A percentile compares a stretch with the other conserved stretches of the same genome.
phyloP scores from a whole-genome alignment of 768 basidiomycete species.

The Crassisporium funariophilum region DNA sequence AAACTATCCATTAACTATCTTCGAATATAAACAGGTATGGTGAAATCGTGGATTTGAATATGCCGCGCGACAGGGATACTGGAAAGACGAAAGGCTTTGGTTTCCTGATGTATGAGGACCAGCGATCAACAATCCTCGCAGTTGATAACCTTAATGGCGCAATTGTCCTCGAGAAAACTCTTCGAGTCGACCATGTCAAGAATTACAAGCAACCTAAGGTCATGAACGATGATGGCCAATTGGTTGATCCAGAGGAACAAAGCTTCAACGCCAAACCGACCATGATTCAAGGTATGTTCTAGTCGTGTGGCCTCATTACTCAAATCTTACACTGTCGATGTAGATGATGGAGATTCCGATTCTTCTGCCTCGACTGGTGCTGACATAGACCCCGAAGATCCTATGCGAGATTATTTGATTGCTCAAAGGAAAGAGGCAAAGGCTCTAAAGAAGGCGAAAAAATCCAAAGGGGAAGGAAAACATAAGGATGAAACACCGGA shows the following conservation, averaged over 20 bases:
- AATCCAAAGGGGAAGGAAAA: slow-evolving; percentile 67
- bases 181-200: slow-evolving; percentile 92
- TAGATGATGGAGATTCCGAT: slow-evolving; percentile 58
- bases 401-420: slow-evolving; percentile 93
- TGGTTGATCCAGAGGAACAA: slow-evolving; percentile 82
- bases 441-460: slow-evolving; percentile 68
- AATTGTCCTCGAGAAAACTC: slow-evolving; percentile 77
- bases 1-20: background rate
- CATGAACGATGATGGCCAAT: slow-evolving; percentile 82
- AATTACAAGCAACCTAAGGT: slow-evolving; percentile 87
- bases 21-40: slow-evolving; percentile 69
- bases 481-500: slow-evolving; percentile 78
- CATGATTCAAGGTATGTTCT: slow-evolving; percentile 56
- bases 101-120: slow-evolving; percentile 99
- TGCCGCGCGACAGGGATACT: slow-evolving; percentile 92
- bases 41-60: slow-evolving; percentile 93
- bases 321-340: no score
- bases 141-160: slow-evolving; percentile 99
- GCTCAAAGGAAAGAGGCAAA: slow-evolving; percentile 74
- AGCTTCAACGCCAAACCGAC: slow-evolving; percentile 86
- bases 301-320: no score
- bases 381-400: slow-evolving; percentile 92
- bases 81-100: slow-evolving; percentile 91
- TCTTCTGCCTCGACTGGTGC: slow-evolving; percentile 65
- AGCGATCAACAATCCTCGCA: slow-evolving; percentile 91